Conservation (phyloP, 768 basidiomycete species). For the Gelatoporia subvermispora region DNA sequence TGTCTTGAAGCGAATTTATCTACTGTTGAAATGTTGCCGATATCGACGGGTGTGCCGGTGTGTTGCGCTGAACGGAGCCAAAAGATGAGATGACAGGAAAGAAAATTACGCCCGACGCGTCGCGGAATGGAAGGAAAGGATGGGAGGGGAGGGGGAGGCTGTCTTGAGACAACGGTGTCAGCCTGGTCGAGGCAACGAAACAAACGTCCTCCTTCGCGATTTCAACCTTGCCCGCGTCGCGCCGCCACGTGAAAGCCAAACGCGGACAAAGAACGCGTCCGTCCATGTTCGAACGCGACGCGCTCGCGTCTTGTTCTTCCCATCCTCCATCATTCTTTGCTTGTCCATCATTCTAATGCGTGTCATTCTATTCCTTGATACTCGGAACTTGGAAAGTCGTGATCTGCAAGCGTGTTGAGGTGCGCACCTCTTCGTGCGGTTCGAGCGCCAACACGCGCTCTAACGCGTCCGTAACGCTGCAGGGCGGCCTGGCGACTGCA, state of each 20-base stretch:
- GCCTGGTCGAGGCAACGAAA: constrained; percentile 28
- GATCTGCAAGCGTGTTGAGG: too few species aligned
- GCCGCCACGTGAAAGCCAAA: constrained; percentile 32
- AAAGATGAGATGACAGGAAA: constrained; percentile 25
- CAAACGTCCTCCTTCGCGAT: constrained; percentile 21
- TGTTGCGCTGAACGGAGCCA: constrained; percentile 14
- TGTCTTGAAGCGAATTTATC: constrained; percentile 20
- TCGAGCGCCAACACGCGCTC: too few species aligned
- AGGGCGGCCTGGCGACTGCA: too few species aligned
- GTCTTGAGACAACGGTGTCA: constrained; percentile 27
- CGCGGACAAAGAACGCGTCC: constrained; percentile 25
- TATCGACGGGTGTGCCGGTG: constrained; percentile 9
- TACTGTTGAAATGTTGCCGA: constrained; percentile 15
- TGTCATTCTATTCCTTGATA: too few species aligned
- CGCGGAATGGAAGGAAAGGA: constrained; percentile 19
- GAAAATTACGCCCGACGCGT: constrained; percentile 22
- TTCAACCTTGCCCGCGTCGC: constrained; percentile 24
- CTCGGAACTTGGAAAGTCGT: too few species aligned
- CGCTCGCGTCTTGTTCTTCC: constrained; percentile 2
- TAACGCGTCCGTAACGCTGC: too few species aligned
- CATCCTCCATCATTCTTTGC: constrained; percentile 15
- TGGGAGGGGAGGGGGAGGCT: constrained; percentile 14
- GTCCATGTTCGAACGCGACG: not conserved
- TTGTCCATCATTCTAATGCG: constrained; percentile 5
- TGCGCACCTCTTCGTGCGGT: too few species aligned